Percentiles rank a stretch among this genome's conserved stretches.
These are phyloP conservation scores for Sarcocystis neurona DNA, from an alignment of 169 alveolate species.

Conservation along the genomic window DNA sequence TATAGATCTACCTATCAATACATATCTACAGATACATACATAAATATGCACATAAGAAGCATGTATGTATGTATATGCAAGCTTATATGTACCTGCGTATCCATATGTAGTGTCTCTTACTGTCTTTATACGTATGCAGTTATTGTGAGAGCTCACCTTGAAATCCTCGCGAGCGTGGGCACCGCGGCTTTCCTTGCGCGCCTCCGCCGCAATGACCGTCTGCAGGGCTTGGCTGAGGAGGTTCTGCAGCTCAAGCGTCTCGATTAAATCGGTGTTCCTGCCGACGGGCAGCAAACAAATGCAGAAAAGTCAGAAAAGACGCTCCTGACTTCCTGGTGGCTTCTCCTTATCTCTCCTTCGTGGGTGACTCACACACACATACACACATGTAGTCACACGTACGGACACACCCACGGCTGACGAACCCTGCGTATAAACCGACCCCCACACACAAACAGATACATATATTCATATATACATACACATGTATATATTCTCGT, in stretches of 20 bases:
- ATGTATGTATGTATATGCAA: no score
- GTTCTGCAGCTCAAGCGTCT: slow-evolving; percentile 95
- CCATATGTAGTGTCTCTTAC: slow-evolving; percentile 7
- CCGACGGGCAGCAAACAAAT: not conserved
- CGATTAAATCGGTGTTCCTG: slow-evolving; percentile 96
- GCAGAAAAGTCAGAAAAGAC: not conserved
- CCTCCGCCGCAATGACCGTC: slow-evolving; percentile 92
- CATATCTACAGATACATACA: not conserved
- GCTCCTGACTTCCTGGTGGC: no score
- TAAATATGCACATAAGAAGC: no score
- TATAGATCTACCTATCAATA: not conserved
- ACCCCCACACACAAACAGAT: no score
- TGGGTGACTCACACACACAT: no score
- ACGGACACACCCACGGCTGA: no score
- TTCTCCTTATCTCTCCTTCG: no score
- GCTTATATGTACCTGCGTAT: not conserved
- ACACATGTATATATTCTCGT: no score
- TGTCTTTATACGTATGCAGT: not conserved
- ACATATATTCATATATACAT: no score
- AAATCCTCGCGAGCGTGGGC: slow-evolving; percentile 98
- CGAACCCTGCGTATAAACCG: no score
- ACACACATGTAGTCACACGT: no score
- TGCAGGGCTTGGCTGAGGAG: slow-evolving; percentile 88
- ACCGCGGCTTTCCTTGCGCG: slow-evolving; percentile 96
- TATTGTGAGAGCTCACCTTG: slow-evolving; percentile 21